These are phyloP conservation scores for Boletales sp. DNA, from an alignment of 768 basidiomycete genomes.

Conservation along the genomic window DNA sequence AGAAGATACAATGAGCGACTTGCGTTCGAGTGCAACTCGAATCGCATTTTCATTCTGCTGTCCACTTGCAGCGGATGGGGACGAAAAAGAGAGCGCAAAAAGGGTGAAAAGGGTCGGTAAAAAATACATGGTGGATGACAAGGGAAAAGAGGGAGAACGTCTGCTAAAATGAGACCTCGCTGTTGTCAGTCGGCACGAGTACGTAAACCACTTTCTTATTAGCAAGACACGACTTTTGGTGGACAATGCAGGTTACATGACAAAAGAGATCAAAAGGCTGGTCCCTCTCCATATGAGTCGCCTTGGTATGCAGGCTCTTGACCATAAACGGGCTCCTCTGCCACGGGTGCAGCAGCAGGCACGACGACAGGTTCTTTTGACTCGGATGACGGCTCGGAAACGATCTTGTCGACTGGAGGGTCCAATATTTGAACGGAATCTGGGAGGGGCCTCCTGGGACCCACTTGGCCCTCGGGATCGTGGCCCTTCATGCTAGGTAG, in stretches of 20 bases:
- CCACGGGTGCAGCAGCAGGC: conserved; percentile 46
- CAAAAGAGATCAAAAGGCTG: conserved; percentile 51
- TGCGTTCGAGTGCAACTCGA: conserved; percentile 24
- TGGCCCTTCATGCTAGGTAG: conserved; percentile 85
- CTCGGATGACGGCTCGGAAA: conserved; percentile 87
- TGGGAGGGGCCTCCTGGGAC: conserved; percentile 91
- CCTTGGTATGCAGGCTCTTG: conserved; percentile 36
- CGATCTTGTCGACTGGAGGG: conserved; percentile 86
- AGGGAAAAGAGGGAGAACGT: background rate
- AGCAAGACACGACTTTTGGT: conserved; percentile 2
- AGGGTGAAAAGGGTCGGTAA: conserved; percentile 8
- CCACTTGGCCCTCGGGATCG: conserved; percentile 87
- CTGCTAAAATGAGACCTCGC: background rate
- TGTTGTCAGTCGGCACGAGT: background rate
- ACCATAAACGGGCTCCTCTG: conserved; percentile 45
- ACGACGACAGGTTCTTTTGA: conserved; percentile 65
- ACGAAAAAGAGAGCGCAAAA: conserved; percentile 16
- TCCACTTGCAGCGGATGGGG: conserved; percentile 1
- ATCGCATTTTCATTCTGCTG: conserved; percentile 2
- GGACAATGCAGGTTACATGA: conserved; percentile 15
- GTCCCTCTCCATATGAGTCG: conserved; percentile 46
- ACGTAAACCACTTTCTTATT: background rate
- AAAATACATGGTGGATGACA: conserved; percentile 18
- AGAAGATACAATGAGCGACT: conserved; percentile 8
- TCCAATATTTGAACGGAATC: conserved; percentile 90